These are phyloP conservation scores for Kodamaea kaohsiungensis DNA, from an alignment of 805 yeast genomes.

Conservation along the genomic window DNA sequence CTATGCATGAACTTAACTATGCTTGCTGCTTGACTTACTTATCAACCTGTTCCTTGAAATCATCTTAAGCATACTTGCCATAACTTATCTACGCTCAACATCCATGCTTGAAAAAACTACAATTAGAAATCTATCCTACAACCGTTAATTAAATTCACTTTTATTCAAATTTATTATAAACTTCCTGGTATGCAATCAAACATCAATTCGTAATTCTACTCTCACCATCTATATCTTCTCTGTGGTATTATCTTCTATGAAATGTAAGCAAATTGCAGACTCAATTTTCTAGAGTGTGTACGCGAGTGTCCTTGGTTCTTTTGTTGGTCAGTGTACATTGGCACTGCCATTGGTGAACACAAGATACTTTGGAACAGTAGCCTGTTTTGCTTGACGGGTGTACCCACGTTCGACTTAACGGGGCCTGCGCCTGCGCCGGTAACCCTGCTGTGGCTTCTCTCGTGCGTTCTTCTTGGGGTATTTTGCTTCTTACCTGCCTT, in stretches of 20 bases:
- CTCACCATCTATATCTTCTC: background rate
- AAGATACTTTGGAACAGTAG: slow-evolving; percentile 3
- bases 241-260: background rate
- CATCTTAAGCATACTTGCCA: too few species aligned
- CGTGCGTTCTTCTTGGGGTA: slow-evolving; percentile 2
- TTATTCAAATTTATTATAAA: too few species aligned
- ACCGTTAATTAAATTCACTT: too few species aligned
- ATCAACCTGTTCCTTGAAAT: too few species aligned
- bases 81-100: too few species aligned
- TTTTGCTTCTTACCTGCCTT: slow-evolving; percentile 2
- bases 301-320: background rate
- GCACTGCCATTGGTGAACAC: slow-evolving; percentile 4
- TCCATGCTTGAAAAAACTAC: too few species aligned
- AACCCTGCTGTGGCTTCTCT: slow-evolving; percentile 1
- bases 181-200: background rate
- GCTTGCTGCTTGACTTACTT: too few species aligned
- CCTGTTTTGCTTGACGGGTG: slow-evolving; percentile 6
- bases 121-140: too few species aligned
- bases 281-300: background rate
- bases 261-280: slow-evolving; percentile 7
- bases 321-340: slow-evolving; percentile 1
- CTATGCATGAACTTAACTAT: too few species aligned
- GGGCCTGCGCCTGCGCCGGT: slow-evolving; percentile 2
- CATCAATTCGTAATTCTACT: background rate
- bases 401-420: background rate